A percentile compares a stretch with the other conserved stretches of the same genome.
phyloP scores from a whole-genome alignment of 2,329 filamentous ascomycete species.

The Hymenotorrendiella dingleyae region DNA sequence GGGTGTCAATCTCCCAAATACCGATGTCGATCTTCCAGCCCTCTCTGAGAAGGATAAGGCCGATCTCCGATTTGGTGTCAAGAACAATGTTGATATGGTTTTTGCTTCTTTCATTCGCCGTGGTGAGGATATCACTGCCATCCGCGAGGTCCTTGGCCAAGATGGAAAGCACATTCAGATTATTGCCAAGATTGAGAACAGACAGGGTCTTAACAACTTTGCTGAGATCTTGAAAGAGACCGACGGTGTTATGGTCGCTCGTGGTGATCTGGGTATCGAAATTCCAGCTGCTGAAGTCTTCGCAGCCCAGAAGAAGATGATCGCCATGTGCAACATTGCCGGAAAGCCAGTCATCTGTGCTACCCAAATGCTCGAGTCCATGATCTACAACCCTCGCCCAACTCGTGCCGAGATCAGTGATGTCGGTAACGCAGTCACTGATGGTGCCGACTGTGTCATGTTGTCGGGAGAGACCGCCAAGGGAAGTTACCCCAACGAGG shows the following conservation, averaged over 20 bases:
- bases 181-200: slow-evolving; percentile 99
- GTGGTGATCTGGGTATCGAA: slow-evolving; percentile 97
- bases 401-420: slow-evolving; percentile 98
- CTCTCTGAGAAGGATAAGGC: slow-evolving; percentile 97
- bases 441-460: slow-evolving; percentile 99
- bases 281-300: slow-evolving; percentile 98
- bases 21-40: slow-evolving; percentile 94
- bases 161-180: slow-evolving; percentile 97
- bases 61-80: slow-evolving; percentile 91
- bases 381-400: slow-evolving; percentile 99
- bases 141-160: slow-evolving; percentile 84
- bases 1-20: slow-evolving; percentile 98
- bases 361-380: slow-evolving; percentile 99
- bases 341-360: slow-evolving; percentile 99
- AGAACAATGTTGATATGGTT: slow-evolving; percentile 98
- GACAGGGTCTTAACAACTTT: slow-evolving; percentile 99
- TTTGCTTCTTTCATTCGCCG: slow-evolving; percentile 98
- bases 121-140: slow-evolving; percentile 86
- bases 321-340: slow-evolving; percentile 99
- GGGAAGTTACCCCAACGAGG: slow-evolving; percentile 87
- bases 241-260: slow-evolving; percentile 99
- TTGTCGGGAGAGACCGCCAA: slow-evolving; percentile 98
- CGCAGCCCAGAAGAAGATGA: slow-evolving; percentile 99
- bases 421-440: slow-evolving; percentile 95
- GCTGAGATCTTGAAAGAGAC: slow-evolving; percentile 92